Conservation (phyloP, 2,329 filamentous ascomycete genomes). For the Pyrenophora graminea region DNA sequence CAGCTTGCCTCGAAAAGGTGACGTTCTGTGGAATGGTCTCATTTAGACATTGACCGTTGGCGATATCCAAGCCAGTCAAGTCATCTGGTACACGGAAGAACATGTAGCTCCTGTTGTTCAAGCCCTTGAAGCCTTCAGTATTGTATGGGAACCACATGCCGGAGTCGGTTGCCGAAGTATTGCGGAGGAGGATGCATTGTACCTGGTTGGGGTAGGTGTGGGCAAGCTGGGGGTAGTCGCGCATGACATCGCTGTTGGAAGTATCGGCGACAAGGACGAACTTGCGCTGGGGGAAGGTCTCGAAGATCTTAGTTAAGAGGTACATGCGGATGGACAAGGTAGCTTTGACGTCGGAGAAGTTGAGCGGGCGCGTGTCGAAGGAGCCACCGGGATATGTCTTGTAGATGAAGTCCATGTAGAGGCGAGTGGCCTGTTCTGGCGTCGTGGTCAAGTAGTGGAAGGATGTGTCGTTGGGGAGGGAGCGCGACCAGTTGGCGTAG, state of each 20-base stretch:
- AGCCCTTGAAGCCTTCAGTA: slow-evolving; percentile 69
- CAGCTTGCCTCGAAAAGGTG: slow-evolving; percentile 60
- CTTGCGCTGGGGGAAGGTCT: slow-evolving; percentile 73
- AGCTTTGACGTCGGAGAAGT: slow-evolving; percentile 75
- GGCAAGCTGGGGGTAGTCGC: slow-evolving; percentile 63
- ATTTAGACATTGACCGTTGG: slow-evolving; percentile 70
- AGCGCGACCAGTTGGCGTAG: slow-evolving; percentile 74
- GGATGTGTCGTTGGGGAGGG: slow-evolving; percentile 65
- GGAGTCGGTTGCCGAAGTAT: slow-evolving; percentile 70
- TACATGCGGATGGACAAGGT: slow-evolving; percentile 72
- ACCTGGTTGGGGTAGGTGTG: slow-evolving; percentile 71
- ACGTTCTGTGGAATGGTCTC: slow-evolving; percentile 68
- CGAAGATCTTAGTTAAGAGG: slow-evolving; percentile 72
- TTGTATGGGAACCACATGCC: slow-evolving; percentile 75
- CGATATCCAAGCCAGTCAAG: slow-evolving; percentile 67
- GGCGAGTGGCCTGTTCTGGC: slow-evolving; percentile 75
- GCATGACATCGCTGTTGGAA: slow-evolving; percentile 77
- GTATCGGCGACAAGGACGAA: slow-evolving; percentile 79
- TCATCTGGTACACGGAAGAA: slow-evolving; percentile 78
- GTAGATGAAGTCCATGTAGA: slow-evolving; percentile 81
- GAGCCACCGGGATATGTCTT: slow-evolving; percentile 75
- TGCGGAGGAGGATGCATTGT: slow-evolving; percentile 76
- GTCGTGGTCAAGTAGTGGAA: slow-evolving; percentile 85
- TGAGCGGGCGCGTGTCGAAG: slow-evolving; percentile 74
- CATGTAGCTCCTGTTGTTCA: slow-evolving; percentile 73